A percentile compares a stretch with the other conserved stretches of the same genome.
Conservation (phyloP, 768 basidiomycete genomes). For the Sarcomyxa edulis region DNA sequence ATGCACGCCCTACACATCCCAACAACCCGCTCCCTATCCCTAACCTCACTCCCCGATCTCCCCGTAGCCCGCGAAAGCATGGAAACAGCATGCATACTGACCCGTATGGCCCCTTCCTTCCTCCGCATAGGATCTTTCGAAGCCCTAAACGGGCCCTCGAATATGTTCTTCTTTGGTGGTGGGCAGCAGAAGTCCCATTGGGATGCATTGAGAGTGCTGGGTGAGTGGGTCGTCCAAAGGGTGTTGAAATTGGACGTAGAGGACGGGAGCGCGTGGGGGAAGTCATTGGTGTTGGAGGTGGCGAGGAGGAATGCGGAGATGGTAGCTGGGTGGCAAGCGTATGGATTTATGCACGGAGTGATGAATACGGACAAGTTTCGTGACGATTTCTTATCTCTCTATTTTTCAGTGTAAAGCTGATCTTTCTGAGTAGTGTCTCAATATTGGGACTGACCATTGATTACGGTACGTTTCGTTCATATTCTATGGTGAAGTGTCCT, state of each 20-base stretch:
- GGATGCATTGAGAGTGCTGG: slow-evolving; percentile 70
- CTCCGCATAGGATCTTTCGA: slow-evolving; percentile 91
- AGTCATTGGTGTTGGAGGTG: slow-evolving; percentile 68
- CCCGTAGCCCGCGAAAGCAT: slow-evolving; percentile 69
- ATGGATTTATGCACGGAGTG: slow-evolving; percentile 94
- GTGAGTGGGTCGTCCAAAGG: slow-evolving; percentile 64
- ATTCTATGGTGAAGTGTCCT: background rate
- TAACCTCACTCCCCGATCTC: slow-evolving; percentile 70
- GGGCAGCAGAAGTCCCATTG: slow-evolving; percentile 72
- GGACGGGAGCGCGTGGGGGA: slow-evolving; percentile 61
- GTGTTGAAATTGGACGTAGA: slow-evolving; percentile 49
- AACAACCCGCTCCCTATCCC: slow-evolving; percentile 80
- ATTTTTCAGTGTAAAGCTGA: slow-evolving; percentile 6
- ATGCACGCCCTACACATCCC: slow-evolving; percentile 78
- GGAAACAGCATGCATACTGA: slow-evolving; percentile 70
- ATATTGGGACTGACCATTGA: slow-evolving; percentile 74
- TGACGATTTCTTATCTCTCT: background rate
- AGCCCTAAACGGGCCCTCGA: slow-evolving; percentile 67
- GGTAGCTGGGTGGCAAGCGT: slow-evolving; percentile 95
- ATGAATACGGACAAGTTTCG: slow-evolving; percentile 96
- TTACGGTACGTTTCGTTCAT: slow-evolving; percentile 40
- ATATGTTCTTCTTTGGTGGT: slow-evolving; percentile 65
- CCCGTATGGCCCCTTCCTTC: slow-evolving; percentile 85
- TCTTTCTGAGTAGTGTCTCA: slow-evolving; percentile 49
- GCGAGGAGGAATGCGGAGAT: slow-evolving; percentile 84